Conservation (phyloP, 176 grass and related monocot species). For the Carex kokanica region DNA sequence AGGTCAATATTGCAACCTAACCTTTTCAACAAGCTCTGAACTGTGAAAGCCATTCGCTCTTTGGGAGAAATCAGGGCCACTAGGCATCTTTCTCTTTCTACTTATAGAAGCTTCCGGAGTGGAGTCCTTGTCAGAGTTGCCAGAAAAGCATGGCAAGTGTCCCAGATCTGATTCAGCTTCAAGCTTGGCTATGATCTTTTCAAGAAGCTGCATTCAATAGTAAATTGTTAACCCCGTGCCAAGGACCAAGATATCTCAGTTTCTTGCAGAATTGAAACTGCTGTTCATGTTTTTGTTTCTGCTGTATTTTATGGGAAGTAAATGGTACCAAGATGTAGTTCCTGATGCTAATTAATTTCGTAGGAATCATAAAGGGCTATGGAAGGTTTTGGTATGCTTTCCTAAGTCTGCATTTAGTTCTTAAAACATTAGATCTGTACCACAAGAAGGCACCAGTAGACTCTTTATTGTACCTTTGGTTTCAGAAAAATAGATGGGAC, state of each 20-base stretch:
- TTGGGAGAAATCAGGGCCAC: background rate
- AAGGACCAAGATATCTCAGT: background rate
- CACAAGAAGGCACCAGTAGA: no score
- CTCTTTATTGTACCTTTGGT: no score
- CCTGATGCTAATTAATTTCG: no score
- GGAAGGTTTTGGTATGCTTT: no score
- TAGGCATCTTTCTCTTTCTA: slow-evolving; percentile 1
- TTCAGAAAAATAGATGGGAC: no score
- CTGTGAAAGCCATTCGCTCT: background rate
- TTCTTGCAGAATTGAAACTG: no score
- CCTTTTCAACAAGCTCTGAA: background rate
- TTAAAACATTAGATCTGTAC: no score
- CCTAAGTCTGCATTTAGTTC: no score
- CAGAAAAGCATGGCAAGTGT: background rate
- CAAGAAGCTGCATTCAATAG: slow-evolving; percentile 16
- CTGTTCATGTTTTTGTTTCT: no score
- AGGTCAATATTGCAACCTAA: slow-evolving; percentile 3
- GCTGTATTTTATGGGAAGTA: no score
- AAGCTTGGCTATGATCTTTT: slow-evolving; percentile 23
- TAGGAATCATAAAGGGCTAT: no score
- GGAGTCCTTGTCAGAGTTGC: background rate
- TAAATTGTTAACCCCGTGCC: background rate
- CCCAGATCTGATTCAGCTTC: background rate
- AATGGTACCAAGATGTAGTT: no score
- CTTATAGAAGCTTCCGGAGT: background rate